Conservation (phyloP, 1,139 yeast genomes). For the Nakaseomyces delphensis region DNA sequence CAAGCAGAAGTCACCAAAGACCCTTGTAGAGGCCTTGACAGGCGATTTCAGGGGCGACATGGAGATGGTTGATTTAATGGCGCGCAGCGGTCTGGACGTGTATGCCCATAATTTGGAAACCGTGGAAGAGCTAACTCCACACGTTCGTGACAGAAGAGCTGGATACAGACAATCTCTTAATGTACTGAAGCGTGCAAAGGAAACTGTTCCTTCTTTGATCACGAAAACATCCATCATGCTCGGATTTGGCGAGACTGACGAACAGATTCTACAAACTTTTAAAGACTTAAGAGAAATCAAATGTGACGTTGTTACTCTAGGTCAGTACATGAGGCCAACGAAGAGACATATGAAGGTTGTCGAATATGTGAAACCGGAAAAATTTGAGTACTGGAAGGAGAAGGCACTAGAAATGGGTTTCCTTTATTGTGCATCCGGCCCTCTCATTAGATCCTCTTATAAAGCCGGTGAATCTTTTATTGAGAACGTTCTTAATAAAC, state of each 20-base stretch:
- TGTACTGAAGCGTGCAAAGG: constrained; percentile 74
- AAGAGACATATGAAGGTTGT: constrained; percentile 98
- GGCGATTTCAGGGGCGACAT: constrained; percentile 94
- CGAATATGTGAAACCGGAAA: constrained; percentile 89
- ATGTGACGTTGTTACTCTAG: constrained; percentile 96
- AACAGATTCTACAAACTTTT: constrained; percentile 68
- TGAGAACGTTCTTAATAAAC: constrained; percentile 81
- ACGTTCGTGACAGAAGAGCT: constrained; percentile 92
- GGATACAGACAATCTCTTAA: constrained; percentile 81
- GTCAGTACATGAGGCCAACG: constrained; percentile 99
- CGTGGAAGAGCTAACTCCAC: constrained; percentile 90
- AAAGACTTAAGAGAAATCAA: constrained; percentile 61
- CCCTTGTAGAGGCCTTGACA: constrained; percentile 83
- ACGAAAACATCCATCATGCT: constrained; percentile 95
- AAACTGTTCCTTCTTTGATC: constrained; percentile 60
- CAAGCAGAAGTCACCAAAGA: constrained; percentile 82
- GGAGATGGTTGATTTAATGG: constrained; percentile 70
- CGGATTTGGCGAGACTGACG: constrained; percentile 95
- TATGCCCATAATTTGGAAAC: constrained; percentile 97
- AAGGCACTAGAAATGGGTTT: constrained; percentile 81
- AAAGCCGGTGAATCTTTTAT: constrained; percentile 98
- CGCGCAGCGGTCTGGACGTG: constrained; percentile 83
- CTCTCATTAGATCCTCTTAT: constrained; percentile 90
- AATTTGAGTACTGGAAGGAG: constrained; percentile 88
- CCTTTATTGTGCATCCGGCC: constrained; percentile 94